phyloP scores from a whole-genome alignment of 2,329 filamentous ascomycete genomes.

The Aspergillus sp. region DNA sequence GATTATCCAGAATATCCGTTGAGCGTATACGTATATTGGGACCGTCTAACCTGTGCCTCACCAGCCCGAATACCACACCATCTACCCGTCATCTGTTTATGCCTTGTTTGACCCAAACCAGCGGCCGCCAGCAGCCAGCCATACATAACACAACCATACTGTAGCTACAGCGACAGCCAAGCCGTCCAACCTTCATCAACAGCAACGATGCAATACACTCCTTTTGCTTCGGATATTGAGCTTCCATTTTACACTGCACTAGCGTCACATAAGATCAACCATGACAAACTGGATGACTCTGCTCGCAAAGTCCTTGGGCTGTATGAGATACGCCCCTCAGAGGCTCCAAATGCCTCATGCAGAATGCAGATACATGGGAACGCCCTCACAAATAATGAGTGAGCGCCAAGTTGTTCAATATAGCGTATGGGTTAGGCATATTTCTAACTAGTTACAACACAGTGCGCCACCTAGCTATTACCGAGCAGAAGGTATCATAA shows the following conservation, averaged over 20 bases:
- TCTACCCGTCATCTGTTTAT: too few relatives aligned
- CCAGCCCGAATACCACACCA: not conserved
- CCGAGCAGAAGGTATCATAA: constrained; percentile 89
- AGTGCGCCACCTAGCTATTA: constrained; percentile 70
- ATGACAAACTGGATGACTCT: constrained; percentile 95
- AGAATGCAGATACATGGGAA: constrained; percentile 88
- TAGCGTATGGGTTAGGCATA: not conserved
- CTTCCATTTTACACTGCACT: constrained; percentile 91
- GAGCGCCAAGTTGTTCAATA: constrained; percentile 40
- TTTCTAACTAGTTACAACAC: not conserved
- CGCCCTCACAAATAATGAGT: constrained; percentile 81
- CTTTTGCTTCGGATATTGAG: constrained; percentile 92
- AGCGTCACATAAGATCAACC: constrained; percentile 91
- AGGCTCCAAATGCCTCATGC: constrained; percentile 72
- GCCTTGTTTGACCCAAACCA: not conserved
- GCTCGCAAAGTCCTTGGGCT: constrained; percentile 81
- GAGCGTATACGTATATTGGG: not conserved
- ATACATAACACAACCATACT: not conserved
- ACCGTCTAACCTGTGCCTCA: not conserved
- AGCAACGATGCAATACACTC: constrained; percentile 68
- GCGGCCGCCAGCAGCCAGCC: not conserved
- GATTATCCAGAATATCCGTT: not conserved
- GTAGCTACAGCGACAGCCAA: not conserved
- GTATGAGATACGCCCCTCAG: constrained; percentile 77
- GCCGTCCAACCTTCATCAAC: not conserved